Base-by-base conservation (phyloP, 495 filamentous ascomycete genomes). In the Apiosordaria backusii region DNA sequence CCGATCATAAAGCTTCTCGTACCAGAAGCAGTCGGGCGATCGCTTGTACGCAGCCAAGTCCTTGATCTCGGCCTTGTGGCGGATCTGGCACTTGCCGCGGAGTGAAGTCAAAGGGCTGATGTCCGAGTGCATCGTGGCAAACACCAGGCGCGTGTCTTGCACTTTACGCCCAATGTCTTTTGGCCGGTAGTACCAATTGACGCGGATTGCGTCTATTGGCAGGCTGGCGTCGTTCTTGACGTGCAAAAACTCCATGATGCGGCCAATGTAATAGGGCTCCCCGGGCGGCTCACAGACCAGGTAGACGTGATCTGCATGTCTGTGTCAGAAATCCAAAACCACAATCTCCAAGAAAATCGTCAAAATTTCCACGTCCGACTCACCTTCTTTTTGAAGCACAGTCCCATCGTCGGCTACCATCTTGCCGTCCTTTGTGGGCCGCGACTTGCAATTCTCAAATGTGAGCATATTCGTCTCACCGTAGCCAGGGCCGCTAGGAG, bases 101-200 rank as follows among this genome's bases (percentile, higher is more conserved):
- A 99, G 81, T 27, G 95, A 89, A 60, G 92, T 90, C 67, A 99
- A 84, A 54, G 96, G 96, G 74, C 92, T 97, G 60, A 90, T 91
- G 77, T 99, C 96, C 27, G 95, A 97, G 72, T 99, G 95, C 95
- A 99, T 99, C 13, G 94, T 96, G 60, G 92, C 92, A 78, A 93
- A 98, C 27, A 98, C 85, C 67, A 92, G 81, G 64, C 95, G 88
- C 61, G 90, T 92, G 79, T 99, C 95, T 69, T 89, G 89, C 68
- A 90, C 89, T 76, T 92, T 93, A 57, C 92, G 90, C 67, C 91
- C 91, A 64, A 99, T 96, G 75, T 99, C 95, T 78, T 93, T 91
- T 60, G 96, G 94, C 18, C 95, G 87, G 75, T 98, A 98, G 78
- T 92, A 97, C 95, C 95, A 99, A 79, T 99, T 99, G 70, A 98